These are phyloP conservation scores for Pseudoscleropodium purum DNA, from an alignment of 225 moss, liverwort and hornwort genomes.

Conservation along the genomic window DNA sequence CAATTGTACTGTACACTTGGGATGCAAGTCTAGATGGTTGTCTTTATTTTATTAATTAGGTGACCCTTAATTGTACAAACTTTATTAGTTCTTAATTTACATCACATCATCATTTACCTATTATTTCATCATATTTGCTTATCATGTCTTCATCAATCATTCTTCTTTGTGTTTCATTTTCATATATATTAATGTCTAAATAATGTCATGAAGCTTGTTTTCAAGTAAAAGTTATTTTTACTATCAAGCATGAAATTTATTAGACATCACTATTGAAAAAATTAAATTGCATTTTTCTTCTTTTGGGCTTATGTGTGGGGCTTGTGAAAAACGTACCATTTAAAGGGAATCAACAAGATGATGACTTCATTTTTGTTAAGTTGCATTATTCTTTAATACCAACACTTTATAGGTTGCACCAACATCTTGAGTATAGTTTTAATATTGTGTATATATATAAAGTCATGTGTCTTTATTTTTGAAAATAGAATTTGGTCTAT, in stretches of 20 bases:
- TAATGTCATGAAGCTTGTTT: background rate
- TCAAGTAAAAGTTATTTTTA: background rate
- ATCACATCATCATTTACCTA: background rate
- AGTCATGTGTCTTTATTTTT: background rate
- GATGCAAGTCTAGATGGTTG: slow-evolving; percentile 48
- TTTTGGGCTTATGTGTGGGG: background rate
- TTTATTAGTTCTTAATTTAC: background rate
- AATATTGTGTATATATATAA: background rate
- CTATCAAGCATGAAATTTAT: background rate
- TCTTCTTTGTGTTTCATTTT: background rate
- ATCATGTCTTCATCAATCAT: background rate
- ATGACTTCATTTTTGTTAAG: slow-evolving; percentile 27
- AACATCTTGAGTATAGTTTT: background rate
- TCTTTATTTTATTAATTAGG: background rate
- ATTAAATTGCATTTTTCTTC: background rate
- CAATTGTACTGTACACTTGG: slow-evolving; percentile 1
- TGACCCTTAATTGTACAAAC: background rate
- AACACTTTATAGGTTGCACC: background rate
- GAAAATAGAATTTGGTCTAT: background rate
- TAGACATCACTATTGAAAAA: background rate
- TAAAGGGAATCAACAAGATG: slow-evolving; percentile 24
- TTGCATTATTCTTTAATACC: slow-evolving; percentile 23
- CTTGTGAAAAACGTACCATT: slow-evolving; percentile 9
- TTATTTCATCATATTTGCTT: background rate
- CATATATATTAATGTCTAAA: background rate